Base-by-base conservation (phyloP, 1,139 yeast species). In the Geotrichum fermentans region DNA sequence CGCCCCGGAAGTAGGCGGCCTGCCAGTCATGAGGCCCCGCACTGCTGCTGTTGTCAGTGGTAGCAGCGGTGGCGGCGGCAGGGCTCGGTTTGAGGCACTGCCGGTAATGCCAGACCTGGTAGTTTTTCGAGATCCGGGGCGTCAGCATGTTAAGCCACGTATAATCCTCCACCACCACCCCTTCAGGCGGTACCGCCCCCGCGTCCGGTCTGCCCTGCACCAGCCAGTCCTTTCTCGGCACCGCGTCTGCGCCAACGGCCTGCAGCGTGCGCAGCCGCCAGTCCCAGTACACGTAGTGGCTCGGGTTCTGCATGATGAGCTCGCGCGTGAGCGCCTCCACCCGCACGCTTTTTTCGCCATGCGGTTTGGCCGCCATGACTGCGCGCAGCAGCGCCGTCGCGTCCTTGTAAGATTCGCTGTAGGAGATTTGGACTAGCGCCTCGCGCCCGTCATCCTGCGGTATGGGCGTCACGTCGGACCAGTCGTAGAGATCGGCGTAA, bases 91-190 rank as follows among this genome's bases (percentile, higher is more conserved):
- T n/a, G 30, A 68, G 56, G 20, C 54, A 58, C 61, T 85, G 90
- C 47, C 97, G 77, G 62, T 90, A 88, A 60, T 89, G 87, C 98
- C 98, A 92, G 24, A 92, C 83, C 66, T 92, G 99, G 69, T 94
- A 92, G 69, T 90, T 92, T 66, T 92, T 92, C 42, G 90, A 84
- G 63, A 86, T n/a, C 8, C 77, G 81, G 47, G 84, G 63, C 0
- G 96, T 92, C 39, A 85, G 69, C 36, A 74, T 73, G 57, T 87
- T 94, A 56, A 90, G 75, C 96, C 96, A 89, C 41, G 78, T 77
- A 36, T 59, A 61, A 48, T 63, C 58, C 43, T 67, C 71, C 8
- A 59, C 59, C 7, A 57, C 55, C 14, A 45, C 49, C 22, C 50
- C 50, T 7, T 42, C 46, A n/a, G n/a, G n/a, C n/a, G n/a, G n/a